These are phyloP conservation scores for Tympanopsis confertula DNA, from an alignment of 2,329 filamentous ascomycete genomes.

Conservation along the genomic window DNA sequence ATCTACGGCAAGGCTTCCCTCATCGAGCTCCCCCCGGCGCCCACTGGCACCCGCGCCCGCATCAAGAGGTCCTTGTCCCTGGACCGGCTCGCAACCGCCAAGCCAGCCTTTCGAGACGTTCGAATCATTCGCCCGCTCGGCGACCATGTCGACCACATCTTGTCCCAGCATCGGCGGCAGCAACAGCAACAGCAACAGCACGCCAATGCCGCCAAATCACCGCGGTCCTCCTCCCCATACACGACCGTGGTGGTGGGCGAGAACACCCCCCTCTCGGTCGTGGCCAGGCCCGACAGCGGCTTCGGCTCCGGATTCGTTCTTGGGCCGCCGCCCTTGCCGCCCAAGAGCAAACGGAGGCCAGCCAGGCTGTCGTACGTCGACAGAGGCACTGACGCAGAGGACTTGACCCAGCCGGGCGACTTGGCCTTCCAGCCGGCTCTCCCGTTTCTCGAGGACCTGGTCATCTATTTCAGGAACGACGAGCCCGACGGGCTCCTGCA, in stretches of 20 bases:
- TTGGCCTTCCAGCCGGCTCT: conserved; percentile 30
- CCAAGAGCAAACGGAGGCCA: conserved; percentile 12
- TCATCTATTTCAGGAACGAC: conserved; percentile 39
- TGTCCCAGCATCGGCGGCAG: too few species aligned
- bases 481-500: conserved; percentile 28
- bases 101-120: not conserved
- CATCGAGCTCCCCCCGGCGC: conserved; percentile 19
- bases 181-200: too few species aligned
- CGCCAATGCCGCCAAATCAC: too few species aligned
- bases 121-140: not conserved
- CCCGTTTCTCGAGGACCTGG: conserved; percentile 40
- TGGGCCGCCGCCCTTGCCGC: conserved; percentile 17
- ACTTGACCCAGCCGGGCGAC: conserved; percentile 8
- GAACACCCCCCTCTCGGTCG: not conserved
- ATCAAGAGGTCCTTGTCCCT: conserved; percentile 23
- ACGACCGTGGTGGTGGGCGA: not conserved
- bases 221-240: too few species aligned
- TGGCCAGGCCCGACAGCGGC: conserved; percentile 2
- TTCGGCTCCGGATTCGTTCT: conserved; percentile 17
- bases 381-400: conserved; percentile 23
- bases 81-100: conserved; percentile 12
- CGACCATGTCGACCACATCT: conserved; percentile 2
- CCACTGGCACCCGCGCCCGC: conserved; percentile 7
- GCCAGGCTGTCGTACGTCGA: conserved; percentile 21
- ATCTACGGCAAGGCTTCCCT: conserved; percentile 26